Percentiles rank a stretch among this genome's conserved stretches.
Conservation (phyloP, 1,139 yeast genomes). For the Diutina rugosa region DNA sequence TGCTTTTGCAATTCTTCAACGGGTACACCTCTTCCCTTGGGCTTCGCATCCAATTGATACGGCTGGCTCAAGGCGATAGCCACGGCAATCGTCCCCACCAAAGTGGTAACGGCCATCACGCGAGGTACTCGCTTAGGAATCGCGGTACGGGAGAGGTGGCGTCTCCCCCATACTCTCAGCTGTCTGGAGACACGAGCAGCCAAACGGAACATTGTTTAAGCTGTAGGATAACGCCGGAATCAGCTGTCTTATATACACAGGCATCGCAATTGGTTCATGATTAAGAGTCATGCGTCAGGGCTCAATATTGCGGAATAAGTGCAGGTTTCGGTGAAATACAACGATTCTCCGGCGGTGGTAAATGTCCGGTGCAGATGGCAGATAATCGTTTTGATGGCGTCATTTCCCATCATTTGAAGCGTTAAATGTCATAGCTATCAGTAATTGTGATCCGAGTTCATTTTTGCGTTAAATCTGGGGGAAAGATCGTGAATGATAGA, state of each 20-base stretch:
- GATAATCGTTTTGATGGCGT: neutral
- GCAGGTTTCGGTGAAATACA: neutral
- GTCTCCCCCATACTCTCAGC: neutral
- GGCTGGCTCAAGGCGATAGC: neutral
- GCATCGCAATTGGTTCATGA: neutral
- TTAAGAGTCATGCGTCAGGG: neutral
- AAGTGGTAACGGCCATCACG: neutral
- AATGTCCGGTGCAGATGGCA: neutral
- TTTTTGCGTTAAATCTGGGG: too few species aligned
- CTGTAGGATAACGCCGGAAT: neutral
- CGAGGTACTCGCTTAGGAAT: neutral
- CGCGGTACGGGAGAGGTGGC: neutral
- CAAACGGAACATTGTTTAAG: neutral
- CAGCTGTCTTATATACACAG: neutral
- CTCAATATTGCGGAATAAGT: neutral
- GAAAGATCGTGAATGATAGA: too few species aligned
- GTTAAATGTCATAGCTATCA: too few species aligned
- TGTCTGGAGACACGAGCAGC: neutral
- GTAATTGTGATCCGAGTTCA: too few species aligned
- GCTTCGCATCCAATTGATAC: neutral
- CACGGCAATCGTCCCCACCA: neutral
- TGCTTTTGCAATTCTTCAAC: slow-evolving; percentile 6
- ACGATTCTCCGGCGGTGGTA: neutral
- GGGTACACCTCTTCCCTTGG: slow-evolving; percentile 7
- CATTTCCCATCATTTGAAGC: too few species aligned